These are phyloP conservation scores for Oidium heveae DNA, from an alignment of 2,329 filamentous ascomycete genomes.

Conservation along the genomic window DNA sequence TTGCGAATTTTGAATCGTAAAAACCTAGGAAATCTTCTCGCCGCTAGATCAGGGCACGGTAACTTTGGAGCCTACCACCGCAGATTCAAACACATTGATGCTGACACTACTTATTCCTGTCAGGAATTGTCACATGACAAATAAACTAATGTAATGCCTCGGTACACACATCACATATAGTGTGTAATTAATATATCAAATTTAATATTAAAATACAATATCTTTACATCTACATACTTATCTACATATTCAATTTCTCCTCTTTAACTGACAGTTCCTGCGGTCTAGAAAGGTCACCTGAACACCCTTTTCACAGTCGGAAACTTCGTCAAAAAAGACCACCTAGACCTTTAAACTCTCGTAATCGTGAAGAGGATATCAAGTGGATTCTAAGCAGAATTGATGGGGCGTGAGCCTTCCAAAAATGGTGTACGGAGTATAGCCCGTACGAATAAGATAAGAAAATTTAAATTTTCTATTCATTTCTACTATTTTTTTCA, in stretches of 20 bases:
- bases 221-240: too few relatives aligned
- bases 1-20: not conserved
- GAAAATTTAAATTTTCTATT: not conserved
- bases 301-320: not conserved
- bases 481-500: not conserved
- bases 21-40: not conserved
- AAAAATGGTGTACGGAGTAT: not conserved
- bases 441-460: not conserved
- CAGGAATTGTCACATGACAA: too few relatives aligned
- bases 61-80: not conserved
- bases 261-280: too few relatives aligned
- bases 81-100: not conserved
- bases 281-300: not conserved
- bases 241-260: too few relatives aligned
- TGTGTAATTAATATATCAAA: too few relatives aligned
- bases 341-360: not conserved
- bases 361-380: not conserved
- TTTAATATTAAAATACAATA: too few relatives aligned
- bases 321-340: not conserved
- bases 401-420: not conserved
- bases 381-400: not conserved
- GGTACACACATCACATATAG: too few relatives aligned
- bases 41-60: not conserved
- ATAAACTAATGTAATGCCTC: too few relatives aligned
- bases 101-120: not conserved